Base-by-base conservation (phyloP, 345 rosid species). In the Citrus trifoliata region DNA sequence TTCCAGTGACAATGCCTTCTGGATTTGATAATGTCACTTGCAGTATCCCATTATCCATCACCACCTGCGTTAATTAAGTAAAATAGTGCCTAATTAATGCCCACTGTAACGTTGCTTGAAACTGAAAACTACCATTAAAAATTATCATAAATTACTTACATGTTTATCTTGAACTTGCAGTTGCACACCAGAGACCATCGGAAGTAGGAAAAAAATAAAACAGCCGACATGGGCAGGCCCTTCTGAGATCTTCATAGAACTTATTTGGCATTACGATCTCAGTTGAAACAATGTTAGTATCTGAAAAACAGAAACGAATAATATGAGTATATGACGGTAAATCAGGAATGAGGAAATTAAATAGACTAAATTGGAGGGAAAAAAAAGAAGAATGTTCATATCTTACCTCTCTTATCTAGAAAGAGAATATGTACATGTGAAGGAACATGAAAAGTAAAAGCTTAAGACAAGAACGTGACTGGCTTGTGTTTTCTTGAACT, bases 41-140 rank as follows among this genome's bases (percentile, higher is more conserved):
- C 14, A 93, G 80, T 61, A 91, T 73, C 67, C 96, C 97, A 81
- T 94, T 94, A 72, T 93, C 95, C 90, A 94, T 84, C 82, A 87
- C 83, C 82, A 94, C 97, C 98, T 94, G 77, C 85, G 80, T 72
- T 27, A 58, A 53, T 53, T 46, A 18, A 53, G 19, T 18, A 53
- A 4, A 46, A 37, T 46, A 42, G 1, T 13, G 51, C 51, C 4
- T 46, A 46, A 46, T 46, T 46, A 46, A 46, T 46, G 51, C 13
- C 1, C 18, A 46, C 18, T 12, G 51, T 46, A 46, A 46, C 51
- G 18, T 46, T 46, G 51, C 51, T 13, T 46, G 18, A 46, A 46
- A 12, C 51, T 3, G 51, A 46, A 46, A 46, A 46, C 51, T 13
- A 46, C 18, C 18, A 53, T 53, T 53, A 53, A 53, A 53, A 53